Conservation (phyloP, 805 yeast genomes). For the Suhomyces prunicola region DNA sequence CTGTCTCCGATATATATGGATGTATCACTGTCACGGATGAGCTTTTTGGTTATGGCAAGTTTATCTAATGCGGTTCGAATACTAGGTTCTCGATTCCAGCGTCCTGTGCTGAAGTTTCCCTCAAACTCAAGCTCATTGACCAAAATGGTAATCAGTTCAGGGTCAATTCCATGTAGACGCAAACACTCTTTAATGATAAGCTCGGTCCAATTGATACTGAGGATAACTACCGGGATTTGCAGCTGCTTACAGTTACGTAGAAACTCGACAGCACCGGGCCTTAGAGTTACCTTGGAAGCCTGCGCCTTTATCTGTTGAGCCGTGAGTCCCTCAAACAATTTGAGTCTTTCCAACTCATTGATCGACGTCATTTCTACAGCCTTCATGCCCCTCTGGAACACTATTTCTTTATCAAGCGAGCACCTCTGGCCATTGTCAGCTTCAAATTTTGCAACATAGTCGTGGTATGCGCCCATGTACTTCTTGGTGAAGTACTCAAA, state of each 20-base stretch:
- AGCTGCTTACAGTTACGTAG: constrained; percentile 15
- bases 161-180: constrained; percentile 17
- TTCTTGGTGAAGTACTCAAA: constrained; percentile 44
- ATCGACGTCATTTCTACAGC: constrained; percentile 50
- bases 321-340: constrained; percentile 43
- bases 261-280: constrained; percentile 39
- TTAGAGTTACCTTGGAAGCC: constrained; percentile 35
- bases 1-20: constrained; percentile 61
- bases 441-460: constrained; percentile 24
- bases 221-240: constrained; percentile 38
- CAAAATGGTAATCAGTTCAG: constrained; percentile 25
- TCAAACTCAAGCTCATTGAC: constrained; percentile 52
- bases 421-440: constrained; percentile 19
- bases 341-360: constrained; percentile 32
- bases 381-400: constrained; percentile 44
- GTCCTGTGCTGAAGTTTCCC: constrained; percentile 26
- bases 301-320: constrained; percentile 27
- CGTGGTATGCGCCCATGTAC: constrained; percentile 37
- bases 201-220: constrained; percentile 65
- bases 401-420: constrained; percentile 39
- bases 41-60: constrained; percentile 15
- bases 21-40: constrained; percentile 12
- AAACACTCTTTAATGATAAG: constrained; percentile 40
- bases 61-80: constrained; percentile 59
- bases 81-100: constrained; percentile 14